A percentile compares a stretch with the other conserved stretches of the same genome.
Conservation (phyloP, 2,329 filamentous ascomycete species). For the Cladosporium sp. region DNA sequence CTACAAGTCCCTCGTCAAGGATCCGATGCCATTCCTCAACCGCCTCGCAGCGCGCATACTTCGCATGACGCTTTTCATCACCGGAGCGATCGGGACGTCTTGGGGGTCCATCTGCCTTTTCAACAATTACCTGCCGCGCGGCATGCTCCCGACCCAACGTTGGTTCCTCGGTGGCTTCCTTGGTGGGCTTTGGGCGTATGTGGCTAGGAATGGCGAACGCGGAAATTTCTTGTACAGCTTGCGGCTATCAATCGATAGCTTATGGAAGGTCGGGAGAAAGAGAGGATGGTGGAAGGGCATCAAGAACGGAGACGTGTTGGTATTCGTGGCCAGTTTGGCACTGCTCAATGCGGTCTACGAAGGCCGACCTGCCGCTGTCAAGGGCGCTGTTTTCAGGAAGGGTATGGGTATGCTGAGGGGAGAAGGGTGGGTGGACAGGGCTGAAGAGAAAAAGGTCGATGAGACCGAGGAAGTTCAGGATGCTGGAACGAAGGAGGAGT, state of each 20-base stretch:
- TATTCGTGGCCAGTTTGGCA: slow-evolving; percentile 77
- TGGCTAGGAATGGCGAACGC: slow-evolving; percentile 63
- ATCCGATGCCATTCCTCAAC: slow-evolving; percentile 65
- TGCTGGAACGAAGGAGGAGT: too few relatives aligned
- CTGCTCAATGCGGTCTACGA: slow-evolving; percentile 76
- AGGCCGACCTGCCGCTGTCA: slow-evolving; percentile 62
- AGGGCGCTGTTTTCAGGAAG: slow-evolving; percentile 65
- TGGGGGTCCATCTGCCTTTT: slow-evolving; percentile 93
- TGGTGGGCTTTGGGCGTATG: slow-evolving; percentile 78
- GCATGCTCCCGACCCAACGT: slow-evolving; percentile 72
- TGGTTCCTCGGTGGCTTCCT: slow-evolving; percentile 88
- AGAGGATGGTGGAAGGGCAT: slow-evolving; percentile 80
- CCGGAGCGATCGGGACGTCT: slow-evolving; percentile 75
- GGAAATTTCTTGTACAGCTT: slow-evolving; percentile 74
- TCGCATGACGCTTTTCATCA: slow-evolving; percentile 71
- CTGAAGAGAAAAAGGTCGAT: too few relatives aligned
- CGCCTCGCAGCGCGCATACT: slow-evolving; percentile 65
- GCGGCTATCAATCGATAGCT: slow-evolving; percentile 71
- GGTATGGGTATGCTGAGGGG: slow-evolving; percentile 69
- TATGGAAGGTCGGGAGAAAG: slow-evolving; percentile 96
- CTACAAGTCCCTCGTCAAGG: slow-evolving; percentile 63
- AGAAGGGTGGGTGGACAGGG: slow-evolving; percentile 58
- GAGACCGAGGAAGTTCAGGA: too few relatives aligned
- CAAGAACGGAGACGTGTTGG: slow-evolving; percentile 74
- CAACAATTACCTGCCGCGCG: slow-evolving; percentile 70